A percentile compares a stretch with the other conserved stretches of the same genome.
These are phyloP conservation scores for Diaporthe citriasiana DNA, from an alignment of 2,329 filamentous ascomycete genomes.

Conservation along the genomic window DNA sequence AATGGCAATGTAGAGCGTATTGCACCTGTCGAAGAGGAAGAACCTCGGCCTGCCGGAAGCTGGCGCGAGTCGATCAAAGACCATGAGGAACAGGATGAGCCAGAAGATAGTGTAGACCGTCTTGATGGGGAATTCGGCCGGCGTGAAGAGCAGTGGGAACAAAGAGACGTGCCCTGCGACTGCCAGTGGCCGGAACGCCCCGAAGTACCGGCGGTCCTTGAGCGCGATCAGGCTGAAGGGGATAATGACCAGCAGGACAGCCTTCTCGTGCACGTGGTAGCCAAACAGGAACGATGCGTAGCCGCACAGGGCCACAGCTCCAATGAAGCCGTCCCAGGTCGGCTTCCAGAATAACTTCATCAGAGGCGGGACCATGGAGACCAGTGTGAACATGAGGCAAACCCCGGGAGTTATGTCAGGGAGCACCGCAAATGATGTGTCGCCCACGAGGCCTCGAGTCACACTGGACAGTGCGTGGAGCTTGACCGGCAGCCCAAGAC, in stretches of 20 bases:
- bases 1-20: conserved; percentile 88
- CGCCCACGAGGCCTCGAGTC: conserved; percentile 91
- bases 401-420: conserved; percentile 85
- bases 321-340: conserved; percentile 90
- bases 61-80: conserved; percentile 89
- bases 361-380: conserved; percentile 85
- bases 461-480: conserved; percentile 85
- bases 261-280: conserved; percentile 99
- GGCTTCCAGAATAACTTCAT: conserved; percentile 85
- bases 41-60: conserved; percentile 84
- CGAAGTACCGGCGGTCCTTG: conserved; percentile 89
- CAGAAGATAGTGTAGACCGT: conserved; percentile 93
- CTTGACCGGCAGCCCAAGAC: conserved; percentile 81
- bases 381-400: conserved; percentile 86
- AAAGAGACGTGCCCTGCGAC: conserved; percentile 96
- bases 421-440: conserved; percentile 93
- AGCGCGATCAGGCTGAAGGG: conserved; percentile 95
- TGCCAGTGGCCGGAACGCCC: conserved; percentile 91
- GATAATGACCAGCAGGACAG: conserved; percentile 92
- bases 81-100: conserved; percentile 87
- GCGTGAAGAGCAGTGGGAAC: conserved; percentile 93
- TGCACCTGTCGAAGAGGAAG: conserved; percentile 92
- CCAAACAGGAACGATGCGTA: conserved; percentile 98
- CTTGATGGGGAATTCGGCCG: conserved; percentile 94
- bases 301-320: conserved; percentile 90